These are phyloP conservation scores for Eragrostis tef DNA, from an alignment of 202 grass and related monocot species.

Conservation along the genomic window DNA sequence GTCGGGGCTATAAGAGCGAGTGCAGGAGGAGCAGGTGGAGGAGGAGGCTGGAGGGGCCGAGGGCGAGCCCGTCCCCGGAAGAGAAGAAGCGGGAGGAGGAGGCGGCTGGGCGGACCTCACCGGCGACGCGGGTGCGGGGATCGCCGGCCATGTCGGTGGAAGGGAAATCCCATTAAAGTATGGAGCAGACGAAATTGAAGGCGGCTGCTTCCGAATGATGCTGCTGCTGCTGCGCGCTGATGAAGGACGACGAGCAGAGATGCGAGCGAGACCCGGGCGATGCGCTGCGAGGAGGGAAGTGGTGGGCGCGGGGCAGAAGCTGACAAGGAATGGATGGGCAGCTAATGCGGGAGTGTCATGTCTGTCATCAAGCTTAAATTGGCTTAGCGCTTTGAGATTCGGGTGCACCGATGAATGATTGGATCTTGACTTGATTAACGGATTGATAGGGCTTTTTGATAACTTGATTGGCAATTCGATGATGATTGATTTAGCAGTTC, in stretches of 20 bases:
- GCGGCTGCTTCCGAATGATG: neutral
- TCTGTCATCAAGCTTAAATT: slow-evolving; percentile 13
- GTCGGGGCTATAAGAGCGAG: slow-evolving; percentile 79
- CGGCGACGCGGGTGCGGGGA: slow-evolving; percentile 49
- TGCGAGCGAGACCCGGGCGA: no score
- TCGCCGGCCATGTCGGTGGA: slow-evolving; percentile 54
- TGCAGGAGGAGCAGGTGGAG: slow-evolving; percentile 86
- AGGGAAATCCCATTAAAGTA: slow-evolving; percentile 65
- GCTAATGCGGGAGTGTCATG: slow-evolving; percentile 31
- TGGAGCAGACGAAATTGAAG: slow-evolving; percentile 8
- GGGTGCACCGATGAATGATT: neutral
- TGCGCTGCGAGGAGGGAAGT: no score
- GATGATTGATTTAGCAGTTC: neutral
- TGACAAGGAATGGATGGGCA: neutral
- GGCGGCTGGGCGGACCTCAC: slow-evolving; percentile 42
- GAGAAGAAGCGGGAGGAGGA: slow-evolving; percentile 30
- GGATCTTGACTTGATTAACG: neutral
- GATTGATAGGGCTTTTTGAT: no score
- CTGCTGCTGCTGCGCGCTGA: neutral
- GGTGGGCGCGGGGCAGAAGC: no score
- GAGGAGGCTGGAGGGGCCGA: slow-evolving; percentile 60
- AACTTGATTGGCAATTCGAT: neutral
- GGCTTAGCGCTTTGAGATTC: neutral
- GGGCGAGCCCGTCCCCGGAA: slow-evolving; percentile 22
- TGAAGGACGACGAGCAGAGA: neutral